Conservation (phyloP, 495 filamentous ascomycete species). For the Lasiosphaeria ovina region DNA sequence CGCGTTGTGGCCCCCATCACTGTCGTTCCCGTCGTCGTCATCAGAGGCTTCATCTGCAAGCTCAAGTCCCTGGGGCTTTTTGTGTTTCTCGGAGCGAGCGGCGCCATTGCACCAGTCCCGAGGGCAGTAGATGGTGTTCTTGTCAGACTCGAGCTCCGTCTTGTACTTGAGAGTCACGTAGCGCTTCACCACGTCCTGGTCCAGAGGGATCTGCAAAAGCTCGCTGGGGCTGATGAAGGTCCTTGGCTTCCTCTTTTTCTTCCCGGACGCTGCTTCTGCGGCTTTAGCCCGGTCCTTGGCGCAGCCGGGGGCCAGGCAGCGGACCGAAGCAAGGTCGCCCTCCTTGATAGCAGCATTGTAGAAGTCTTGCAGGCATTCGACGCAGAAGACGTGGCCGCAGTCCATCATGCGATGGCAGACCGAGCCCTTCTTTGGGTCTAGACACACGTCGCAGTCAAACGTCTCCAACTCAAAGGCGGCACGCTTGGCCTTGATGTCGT, state of each 20-base stretch:
- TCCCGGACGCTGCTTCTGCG: conserved; percentile 21
- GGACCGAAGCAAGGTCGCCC: conserved; percentile 74
- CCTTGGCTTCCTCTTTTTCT: conserved; percentile 45
- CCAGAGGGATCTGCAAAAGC: conserved; percentile 78
- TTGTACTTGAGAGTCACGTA: conserved; percentile 91
- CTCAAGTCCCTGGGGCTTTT: conserved; percentile 59
- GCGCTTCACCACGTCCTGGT: conserved; percentile 70
- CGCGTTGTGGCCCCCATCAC: conserved; percentile 40
- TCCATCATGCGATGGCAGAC: conserved; percentile 73
- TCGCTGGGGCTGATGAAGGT: conserved; percentile 81
- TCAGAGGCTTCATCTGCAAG: conserved; percentile 50
- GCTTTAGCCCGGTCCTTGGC: conserved; percentile 55
- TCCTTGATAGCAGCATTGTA: conserved; percentile 85
- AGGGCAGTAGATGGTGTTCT: conserved; percentile 90
- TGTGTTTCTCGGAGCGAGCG: conserved; percentile 76
- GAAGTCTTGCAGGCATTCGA: conserved; percentile 78
- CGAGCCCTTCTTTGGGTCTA: conserved; percentile 88
- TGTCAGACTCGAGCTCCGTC: conserved; percentile 84
- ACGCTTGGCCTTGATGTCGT: conserved; percentile 68
- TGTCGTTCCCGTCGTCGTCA: conserved; percentile 45
- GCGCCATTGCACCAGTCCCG: conserved; percentile 91
- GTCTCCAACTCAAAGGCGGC: conserved; percentile 78
- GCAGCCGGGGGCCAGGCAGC: conserved; percentile 75
- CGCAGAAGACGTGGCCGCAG: conserved; percentile 90
- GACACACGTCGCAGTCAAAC: conserved; percentile 86